Evolutionary conservation across 1,284 basidiomycete genomes (phyloP), one percentile per base, ranked within the genome.

Genomic region (Trichosporon asahii): DNA sequence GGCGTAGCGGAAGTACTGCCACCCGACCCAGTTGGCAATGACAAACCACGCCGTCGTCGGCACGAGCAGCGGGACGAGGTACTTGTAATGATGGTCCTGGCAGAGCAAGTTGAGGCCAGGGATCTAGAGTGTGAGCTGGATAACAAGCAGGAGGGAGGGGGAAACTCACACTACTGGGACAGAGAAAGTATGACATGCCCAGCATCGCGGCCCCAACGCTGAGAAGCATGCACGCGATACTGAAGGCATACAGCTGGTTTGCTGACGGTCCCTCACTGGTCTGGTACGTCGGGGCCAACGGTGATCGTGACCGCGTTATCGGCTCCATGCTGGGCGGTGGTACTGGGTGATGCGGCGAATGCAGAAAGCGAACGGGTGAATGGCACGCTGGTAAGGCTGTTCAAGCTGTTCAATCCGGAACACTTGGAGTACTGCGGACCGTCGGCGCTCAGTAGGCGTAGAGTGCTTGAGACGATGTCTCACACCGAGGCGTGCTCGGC

Each of bases 11-110:
- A 93, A 96, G 82, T 93, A 95, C 81, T 95, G 92, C 93, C 94
- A 96, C 61, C 94, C 93, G 46, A 94, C 92, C 95, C 95, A 98
- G 78, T 97, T 97, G 55, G 94, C 92, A 77, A 98, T 97, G 66
- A 93, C 91, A 80, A 94, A 95, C 83, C 93, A 94, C 37, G 90
- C 86, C 15, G 86, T 89, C 18, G 90, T 90, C 25, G 95, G 94
- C 64, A 97, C 86, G 64, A 95, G 86, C 55, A 96, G 84, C 14
- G 94, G 84, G 14, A 86, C 78, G 74, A 95, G 89, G 83, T 95
- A 96, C 84, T 95, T 95, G 88, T 95, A 95, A 80, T 95, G 92
- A 18, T 85, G 88, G 83, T 95, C 94, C 29, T 82, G 11, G 69
- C 79, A 79, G 15, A 81, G 37, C 0, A 71, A 69, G 18, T 49